phyloP scores from a whole-genome alignment of 768 basidiomycete genomes.

The Lactarius hengduanensis region DNA sequence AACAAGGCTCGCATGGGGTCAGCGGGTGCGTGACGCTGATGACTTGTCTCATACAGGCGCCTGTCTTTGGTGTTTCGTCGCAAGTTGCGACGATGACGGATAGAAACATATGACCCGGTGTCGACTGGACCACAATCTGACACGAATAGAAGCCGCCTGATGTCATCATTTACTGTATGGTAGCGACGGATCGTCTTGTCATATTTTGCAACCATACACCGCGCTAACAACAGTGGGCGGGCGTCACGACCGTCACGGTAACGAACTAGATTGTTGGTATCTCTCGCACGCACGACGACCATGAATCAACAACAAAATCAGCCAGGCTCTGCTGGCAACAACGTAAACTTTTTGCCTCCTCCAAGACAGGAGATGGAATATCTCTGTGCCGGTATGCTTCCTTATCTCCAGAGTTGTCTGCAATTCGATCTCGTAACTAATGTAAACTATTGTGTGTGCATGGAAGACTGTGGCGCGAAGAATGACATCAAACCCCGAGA shows the following conservation, averaged over 20 bases:
- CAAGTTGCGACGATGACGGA: conserved; percentile 4
- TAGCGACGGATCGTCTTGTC: background rate
- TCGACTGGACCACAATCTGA: background rate
- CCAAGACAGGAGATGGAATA: conserved; percentile 75
- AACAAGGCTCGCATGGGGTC: background rate
- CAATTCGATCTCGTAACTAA: background rate
- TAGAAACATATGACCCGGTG: background rate
- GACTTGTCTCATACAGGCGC: background rate
- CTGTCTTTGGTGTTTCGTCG: background rate
- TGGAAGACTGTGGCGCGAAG: conserved; percentile 81
- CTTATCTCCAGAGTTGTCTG: background rate
- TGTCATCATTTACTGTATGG: conserved; percentile 2
- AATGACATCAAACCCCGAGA: conserved; percentile 90
- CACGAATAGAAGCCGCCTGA: conserved; percentile 7
- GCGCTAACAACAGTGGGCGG: conserved; percentile 16
- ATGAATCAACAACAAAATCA: conserved; percentile 44
- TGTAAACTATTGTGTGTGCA: conserved; percentile 1
- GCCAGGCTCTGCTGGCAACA: conserved; percentile 35
- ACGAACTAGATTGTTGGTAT: conserved; percentile 28
- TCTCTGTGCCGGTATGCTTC: conserved; percentile 70
- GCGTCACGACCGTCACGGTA: conserved; percentile 34
- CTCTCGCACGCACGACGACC: conserved; percentile 17
- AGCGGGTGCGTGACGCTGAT: background rate
- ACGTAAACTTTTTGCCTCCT: conserved; percentile 38
- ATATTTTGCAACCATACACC: background rate